Base-by-base conservation (phyloP, 352 stramenopile species). In the Globisporangium acanthophoron region DNA sequence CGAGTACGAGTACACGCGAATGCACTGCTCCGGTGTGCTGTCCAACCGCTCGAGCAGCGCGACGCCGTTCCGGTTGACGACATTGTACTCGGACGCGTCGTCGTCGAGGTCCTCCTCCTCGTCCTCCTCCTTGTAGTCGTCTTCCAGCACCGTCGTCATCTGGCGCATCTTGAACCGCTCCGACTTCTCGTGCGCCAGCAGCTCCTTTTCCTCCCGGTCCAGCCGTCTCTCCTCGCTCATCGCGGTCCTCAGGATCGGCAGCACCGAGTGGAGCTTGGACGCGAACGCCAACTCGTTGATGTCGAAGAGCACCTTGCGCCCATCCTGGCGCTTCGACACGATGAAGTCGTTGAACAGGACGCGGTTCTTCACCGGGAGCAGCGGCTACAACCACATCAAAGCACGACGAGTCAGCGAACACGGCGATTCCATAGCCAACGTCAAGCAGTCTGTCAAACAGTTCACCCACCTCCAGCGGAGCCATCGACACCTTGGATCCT, bases 321-420 rank as follows among this genome's bases (percentile, higher is more conserved):
- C 64, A 31, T 47, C 66, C 33, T 73, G 70, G 3, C 66, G 69
- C 24, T 66, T 71, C 20, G 40, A 54, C 12, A 58, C 35, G 37
- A 88, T 78, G 37, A 88, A 85, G 40, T 76, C 62, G 20, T 85
- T 72, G 50, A 88, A 88, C n/a, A 70, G 40, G 16, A 88, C 57
- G 5, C 62, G 76, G 37, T 76, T 68, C 52, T 74, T 70, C 44
- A 61, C 61, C 16, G 78, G 76, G 20, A 88, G 70, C 21, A 85
- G 69, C 3, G 62, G 57, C 64, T 85, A 37, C 4, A 64, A 45
- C 18, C 12, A n/a, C 21, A 9, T 13, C 13, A 11, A n/a, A 35
- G 39, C 29, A 48, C 53, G 33, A 31, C 13, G 9, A 59, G 33
- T 54, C 18, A 43, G 21, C 5, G 9, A 31, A 12, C 47, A 3